These are phyloP conservation scores for Ganoderma lingzhi DNA, from an alignment of 1,284 basidiomycete genomes.

Conservation along the genomic window DNA sequence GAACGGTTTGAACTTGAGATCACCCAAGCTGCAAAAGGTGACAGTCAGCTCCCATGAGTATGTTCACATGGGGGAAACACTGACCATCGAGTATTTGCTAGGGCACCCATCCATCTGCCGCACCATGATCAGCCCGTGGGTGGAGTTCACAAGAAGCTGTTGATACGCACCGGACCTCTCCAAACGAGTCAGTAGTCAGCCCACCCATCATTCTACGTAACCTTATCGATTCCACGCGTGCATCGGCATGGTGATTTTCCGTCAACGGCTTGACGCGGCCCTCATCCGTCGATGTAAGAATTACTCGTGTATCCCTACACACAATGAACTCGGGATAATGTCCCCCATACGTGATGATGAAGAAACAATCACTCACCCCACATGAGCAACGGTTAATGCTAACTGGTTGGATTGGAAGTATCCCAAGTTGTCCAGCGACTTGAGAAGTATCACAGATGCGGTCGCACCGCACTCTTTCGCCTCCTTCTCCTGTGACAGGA, in stretches of 20 bases:
- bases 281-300: constrained; percentile 80
- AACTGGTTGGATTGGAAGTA: constrained; percentile 81
- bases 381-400: constrained; percentile 90
- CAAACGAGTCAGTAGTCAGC: constrained; percentile 94
- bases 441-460: constrained; percentile 88
- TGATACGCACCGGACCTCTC: constrained; percentile 79
- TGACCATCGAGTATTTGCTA: constrained; percentile 92
- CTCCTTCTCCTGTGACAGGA: constrained; percentile 63
- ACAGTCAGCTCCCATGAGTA: constrained; percentile 12
- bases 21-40: constrained; percentile 74
- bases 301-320: constrained; percentile 86
- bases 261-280: constrained; percentile 85
- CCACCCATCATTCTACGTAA: constrained; percentile 92
- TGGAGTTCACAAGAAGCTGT: constrained; percentile 7
- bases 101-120: constrained; percentile 91
- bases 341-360: too few relatives aligned
- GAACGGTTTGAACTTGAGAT: constrained; percentile 88
- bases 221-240: constrained; percentile 84
- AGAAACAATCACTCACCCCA: constrained; percentile 66
- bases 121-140: constrained; percentile 12
- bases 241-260: constrained; percentile 93
- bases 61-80: constrained; percentile 33
- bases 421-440: constrained; percentile 81
- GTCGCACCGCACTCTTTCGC: constrained; percentile 86
- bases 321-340: not conserved